Evolutionary conservation across 371 early-diverging fungal genomes (phyloP).

Genomic region (Apophysomyces variabilis): DNA sequence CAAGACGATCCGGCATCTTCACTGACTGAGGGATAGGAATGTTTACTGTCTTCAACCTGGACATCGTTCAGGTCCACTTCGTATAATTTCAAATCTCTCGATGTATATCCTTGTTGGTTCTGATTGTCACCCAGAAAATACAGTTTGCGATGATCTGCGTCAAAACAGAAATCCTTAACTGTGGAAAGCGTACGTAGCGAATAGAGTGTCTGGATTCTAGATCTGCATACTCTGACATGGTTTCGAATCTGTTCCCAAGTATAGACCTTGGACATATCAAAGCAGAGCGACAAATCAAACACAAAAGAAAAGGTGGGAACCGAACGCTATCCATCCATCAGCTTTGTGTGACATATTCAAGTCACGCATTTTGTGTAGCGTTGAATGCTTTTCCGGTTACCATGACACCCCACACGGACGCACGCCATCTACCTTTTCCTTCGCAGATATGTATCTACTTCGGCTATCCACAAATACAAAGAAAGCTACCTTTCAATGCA

Average conservation of each 20-base stretch:
- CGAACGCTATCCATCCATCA: too few species aligned
- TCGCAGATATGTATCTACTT: too few species aligned
- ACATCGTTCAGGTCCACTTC: constrained; percentile 17
- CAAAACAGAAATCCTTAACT: constrained; percentile 64
- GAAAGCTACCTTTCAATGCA: too few species aligned
- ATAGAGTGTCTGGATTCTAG: constrained; percentile 40
- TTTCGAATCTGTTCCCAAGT: constrained; percentile 67
- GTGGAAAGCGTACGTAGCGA: constrained; percentile 40
- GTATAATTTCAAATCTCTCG: constrained; percentile 32
- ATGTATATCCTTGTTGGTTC: constrained; percentile 15
- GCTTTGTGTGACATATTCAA: too few species aligned
- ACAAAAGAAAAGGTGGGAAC: too few species aligned
- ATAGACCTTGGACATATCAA: constrained; percentile 29
- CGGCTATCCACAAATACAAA: too few species aligned
- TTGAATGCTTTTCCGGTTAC: too few species aligned
- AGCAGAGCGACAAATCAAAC: not conserved
- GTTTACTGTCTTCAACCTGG: too few species aligned
- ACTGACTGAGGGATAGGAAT: too few species aligned
- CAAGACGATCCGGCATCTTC: constrained; percentile 1
- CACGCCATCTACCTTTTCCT: too few species aligned
- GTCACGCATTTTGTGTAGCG: too few species aligned
- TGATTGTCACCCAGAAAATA: constrained; percentile 66
- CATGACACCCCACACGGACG: too few species aligned
- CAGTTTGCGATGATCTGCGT: constrained; percentile 46
- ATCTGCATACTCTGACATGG: constrained; percentile 61